Conservation (phyloP, 768 basidiomycete genomes). For the Lentinula edodes region DNA sequence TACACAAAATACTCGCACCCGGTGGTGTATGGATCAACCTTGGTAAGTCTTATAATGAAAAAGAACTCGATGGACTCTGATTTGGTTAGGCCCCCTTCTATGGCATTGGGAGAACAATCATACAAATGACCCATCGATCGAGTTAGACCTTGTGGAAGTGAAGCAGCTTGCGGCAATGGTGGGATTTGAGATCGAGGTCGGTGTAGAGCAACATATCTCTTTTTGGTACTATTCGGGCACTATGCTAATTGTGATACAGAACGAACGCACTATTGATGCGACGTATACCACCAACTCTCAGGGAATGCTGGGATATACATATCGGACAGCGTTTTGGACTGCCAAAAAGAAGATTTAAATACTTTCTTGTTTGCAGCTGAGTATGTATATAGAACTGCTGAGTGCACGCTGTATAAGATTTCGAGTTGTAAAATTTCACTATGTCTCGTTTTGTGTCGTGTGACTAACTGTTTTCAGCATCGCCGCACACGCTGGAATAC, state of each 20-base stretch:
- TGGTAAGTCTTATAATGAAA: constrained; percentile 35
- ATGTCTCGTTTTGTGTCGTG: no score
- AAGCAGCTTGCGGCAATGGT: constrained; percentile 66
- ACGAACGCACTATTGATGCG: constrained; percentile 74
- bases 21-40: constrained; percentile 93
- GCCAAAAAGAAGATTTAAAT: constrained; percentile 40
- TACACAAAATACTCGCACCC: constrained; percentile 75
- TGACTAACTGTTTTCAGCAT: no score
- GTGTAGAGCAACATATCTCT: constrained; percentile 17
- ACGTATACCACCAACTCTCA: constrained; percentile 82
- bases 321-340: constrained; percentile 82
- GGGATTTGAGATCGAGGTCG: constrained; percentile 78
- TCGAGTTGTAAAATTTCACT: not conserved
- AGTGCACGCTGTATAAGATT: no score
- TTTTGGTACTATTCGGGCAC: not conserved
- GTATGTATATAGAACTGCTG: no score
- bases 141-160: constrained; percentile 86
- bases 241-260: constrained; percentile 33
- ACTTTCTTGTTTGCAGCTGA: no score
- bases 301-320: constrained; percentile 81
- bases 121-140: constrained; percentile 76
- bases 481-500: no score
- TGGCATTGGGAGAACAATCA: constrained; percentile 96
- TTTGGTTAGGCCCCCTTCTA: constrained; percentile 67
- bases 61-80: not conserved